Base-by-base conservation (phyloP, 352 stramenopile species). In the Phytophthora crassamura region DNA sequence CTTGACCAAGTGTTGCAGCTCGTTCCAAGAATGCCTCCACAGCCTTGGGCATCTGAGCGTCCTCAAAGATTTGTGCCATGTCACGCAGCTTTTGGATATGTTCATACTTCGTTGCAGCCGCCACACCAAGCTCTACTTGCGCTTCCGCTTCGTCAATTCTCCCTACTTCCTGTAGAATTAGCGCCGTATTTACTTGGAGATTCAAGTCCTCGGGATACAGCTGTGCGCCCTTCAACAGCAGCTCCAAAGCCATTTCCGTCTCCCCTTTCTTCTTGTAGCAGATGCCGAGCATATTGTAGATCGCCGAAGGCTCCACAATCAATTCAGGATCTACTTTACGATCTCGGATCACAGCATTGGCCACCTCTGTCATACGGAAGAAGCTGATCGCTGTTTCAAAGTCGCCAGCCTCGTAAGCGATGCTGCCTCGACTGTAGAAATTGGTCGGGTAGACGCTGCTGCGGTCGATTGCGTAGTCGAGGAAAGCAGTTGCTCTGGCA, bases 261-360 rank as follows among this genome's bases (percentile, higher is more conserved):
- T 79, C 55, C 0, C 77, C 75, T 10, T 62, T 48, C 7, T 59
- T 43, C 5, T 71, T 59, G 28, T 71, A 52, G 5, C 69, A 65
- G 12, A 82, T 49, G 14, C 58, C 80, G n/a, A 87, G 52, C 60
- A 87, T 75, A 57, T 89, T 93, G 64, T 75, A 75, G 15, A 90
- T 70, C 4, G 60, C 46, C 0, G 64, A 60, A 28, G 63, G 28
- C 15, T 69, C 57, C 6, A 86, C 59, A 15, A 78, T 12, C 12
- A 85, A 55, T 39, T 89, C 76, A 2, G 50, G 57, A 42, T 89
- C 78, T 34, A 85, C 67, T 57, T 68, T 59, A 22, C 64, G 63
- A 15, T 65, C 49, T 12, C 64, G 61, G 34, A 87, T 68, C 5
- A 69, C 33, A 10, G 16, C 43, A 39, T 88, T 88, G 4, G 73